These are phyloP conservation scores for Apiospora rasikravindrae DNA, from an alignment of 2,329 filamentous ascomycete species.

Conservation along the genomic window DNA sequence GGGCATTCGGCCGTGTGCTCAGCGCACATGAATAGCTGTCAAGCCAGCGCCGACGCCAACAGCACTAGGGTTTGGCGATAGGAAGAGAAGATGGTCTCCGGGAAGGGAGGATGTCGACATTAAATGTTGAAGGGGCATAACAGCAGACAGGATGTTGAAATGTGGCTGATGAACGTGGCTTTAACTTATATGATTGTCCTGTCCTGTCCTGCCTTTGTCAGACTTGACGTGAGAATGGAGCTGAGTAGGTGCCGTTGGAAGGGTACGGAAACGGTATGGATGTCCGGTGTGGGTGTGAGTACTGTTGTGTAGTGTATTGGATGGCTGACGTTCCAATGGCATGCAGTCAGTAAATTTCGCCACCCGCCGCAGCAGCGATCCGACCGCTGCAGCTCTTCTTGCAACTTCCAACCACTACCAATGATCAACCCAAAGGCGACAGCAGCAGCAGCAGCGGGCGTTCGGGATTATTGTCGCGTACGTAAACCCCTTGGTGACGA, in stretches of 20 bases:
- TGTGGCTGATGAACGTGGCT: conserved; percentile 14
- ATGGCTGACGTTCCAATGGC: not conserved
- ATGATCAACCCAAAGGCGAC: not conserved
- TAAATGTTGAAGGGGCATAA: conserved; percentile 13
- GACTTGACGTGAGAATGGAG: not conserved
- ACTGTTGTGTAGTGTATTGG: not conserved
- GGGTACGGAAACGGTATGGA: not conserved
- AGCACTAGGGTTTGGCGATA: not conserved
- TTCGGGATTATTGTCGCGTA: not conserved
- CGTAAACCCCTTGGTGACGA: not conserved
- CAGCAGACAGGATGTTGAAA: conserved; percentile 14
- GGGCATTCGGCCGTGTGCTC: conserved; percentile 62
- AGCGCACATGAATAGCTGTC: conserved; percentile 60
- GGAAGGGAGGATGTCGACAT: conserved; percentile 10
- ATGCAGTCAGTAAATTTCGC: conserved; percentile 13
- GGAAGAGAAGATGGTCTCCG: conserved; percentile 6
- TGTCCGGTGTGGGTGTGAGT: not conserved
- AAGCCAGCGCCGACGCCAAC: not conserved
- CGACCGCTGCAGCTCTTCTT: not conserved
- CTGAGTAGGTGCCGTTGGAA: not conserved
- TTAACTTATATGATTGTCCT: not conserved
- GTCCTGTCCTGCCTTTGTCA: not conserved
- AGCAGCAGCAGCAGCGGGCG: not conserved
- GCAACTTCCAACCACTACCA: not conserved
- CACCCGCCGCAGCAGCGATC: not conserved